Conservation (phyloP, 2,329 filamentous ascomycete species). For the Lachnellula arida region DNA sequence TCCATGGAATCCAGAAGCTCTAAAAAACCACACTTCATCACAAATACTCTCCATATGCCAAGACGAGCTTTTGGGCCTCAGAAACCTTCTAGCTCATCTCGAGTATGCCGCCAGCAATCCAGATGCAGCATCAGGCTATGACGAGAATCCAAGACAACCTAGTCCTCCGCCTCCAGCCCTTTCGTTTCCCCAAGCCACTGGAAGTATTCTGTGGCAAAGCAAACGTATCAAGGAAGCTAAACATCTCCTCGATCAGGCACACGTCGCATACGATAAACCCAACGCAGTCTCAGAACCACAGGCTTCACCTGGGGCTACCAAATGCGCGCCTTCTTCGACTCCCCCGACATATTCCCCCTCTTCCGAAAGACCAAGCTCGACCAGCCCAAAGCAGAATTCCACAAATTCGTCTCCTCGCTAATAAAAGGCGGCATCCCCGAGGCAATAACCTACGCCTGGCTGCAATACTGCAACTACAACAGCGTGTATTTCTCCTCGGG, state of each 20-base stretch:
- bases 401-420: neutral
- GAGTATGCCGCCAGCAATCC: too few relatives aligned
- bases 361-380: neutral
- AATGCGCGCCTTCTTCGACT: conserved; percentile 3
- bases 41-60: too few relatives aligned
- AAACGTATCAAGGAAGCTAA: neutral
- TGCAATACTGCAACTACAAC: neutral
- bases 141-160: too few relatives aligned
- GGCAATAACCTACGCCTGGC: neutral
- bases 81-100: too few relatives aligned
- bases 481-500: neutral
- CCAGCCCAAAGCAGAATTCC: neutral
- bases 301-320: neutral
- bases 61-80: too few relatives aligned
- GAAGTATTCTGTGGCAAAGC: neutral
- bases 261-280: neutral
- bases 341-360: conserved; percentile 5
- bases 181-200: neutral
- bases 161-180: neutral
- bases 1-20: too few relatives aligned
- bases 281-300: neutral
- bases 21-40: too few relatives aligned
- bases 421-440: neutral
- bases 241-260: neutral
- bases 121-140: too few relatives aligned